A percentile compares a stretch with the other conserved stretches of the same genome.
Conservation (phyloP, 768 basidiomycete species). For the button mushroom (Agaricus bisporus) region DNA sequence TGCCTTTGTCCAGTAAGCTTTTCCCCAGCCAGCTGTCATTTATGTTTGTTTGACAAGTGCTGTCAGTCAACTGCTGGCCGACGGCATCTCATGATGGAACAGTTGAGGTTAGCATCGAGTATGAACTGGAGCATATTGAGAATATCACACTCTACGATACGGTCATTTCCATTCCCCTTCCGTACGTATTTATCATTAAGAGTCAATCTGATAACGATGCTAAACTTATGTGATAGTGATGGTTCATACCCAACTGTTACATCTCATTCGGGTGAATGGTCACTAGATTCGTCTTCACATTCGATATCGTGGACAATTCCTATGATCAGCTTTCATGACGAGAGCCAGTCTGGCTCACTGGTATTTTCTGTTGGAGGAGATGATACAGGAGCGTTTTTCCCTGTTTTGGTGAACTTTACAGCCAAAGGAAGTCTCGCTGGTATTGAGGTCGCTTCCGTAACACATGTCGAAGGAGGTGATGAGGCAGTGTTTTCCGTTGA, state of each 20-base stretch:
- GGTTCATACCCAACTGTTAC: conserved; percentile 85
- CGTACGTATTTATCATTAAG: conserved; percentile 44
- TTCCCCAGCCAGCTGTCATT: not conserved
- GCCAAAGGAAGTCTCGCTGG: conserved; percentile 79
- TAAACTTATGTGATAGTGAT: conserved; percentile 30
- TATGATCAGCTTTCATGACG: conserved; percentile 52
- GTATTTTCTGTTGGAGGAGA: conserved; percentile 88
- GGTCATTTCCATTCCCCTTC: conserved; percentile 87
- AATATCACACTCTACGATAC: conserved; percentile 77
- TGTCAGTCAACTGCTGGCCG: conserved; percentile 93
- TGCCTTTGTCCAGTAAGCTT: conserved; percentile 83
- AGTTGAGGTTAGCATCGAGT: conserved; percentile 93
- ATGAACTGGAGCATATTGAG: conserved; percentile 82
- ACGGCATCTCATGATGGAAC: conserved; percentile 88
- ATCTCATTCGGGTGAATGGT: conserved; percentile 73
- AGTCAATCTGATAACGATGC: not conserved
- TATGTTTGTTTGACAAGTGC: conserved; percentile 1
- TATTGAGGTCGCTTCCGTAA: conserved; percentile 55
- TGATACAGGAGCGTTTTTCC: conserved; percentile 85
- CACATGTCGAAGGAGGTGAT: conserved; percentile 40
- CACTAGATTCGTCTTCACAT: conserved; percentile 73
- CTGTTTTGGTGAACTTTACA: conserved; percentile 78
- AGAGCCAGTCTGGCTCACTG: conserved; percentile 71
- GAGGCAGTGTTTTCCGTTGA: conserved; percentile 46
- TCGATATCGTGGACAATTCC: conserved; percentile 84